Evolutionary conservation across 306 rosid species (phyloP).

Genomic region (Alnus glutinosa): DNA sequence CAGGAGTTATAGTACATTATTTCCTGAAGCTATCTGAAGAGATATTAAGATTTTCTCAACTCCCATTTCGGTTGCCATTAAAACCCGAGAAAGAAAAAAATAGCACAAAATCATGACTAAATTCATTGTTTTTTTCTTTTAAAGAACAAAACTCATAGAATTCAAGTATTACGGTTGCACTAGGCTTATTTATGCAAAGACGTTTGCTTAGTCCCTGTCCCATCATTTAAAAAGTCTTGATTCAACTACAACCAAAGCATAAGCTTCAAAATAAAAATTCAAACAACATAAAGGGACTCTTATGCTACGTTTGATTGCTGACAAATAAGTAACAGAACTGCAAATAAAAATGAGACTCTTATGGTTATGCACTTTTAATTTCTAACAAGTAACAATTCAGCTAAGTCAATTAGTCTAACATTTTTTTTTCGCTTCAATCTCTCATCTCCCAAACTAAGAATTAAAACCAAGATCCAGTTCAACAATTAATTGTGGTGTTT

Average conservation of each 20-base stretch:
- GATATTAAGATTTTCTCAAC: not conserved
- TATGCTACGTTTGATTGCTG: not conserved
- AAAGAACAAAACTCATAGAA: not conserved
- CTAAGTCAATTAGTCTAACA: not conserved
- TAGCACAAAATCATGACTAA: not conserved
- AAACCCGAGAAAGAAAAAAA: not conserved
- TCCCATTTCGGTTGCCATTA: not conserved
- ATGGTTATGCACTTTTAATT: not conserved
- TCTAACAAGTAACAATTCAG: not conserved
- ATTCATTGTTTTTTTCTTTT: not conserved
- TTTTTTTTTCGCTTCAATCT: not conserved
- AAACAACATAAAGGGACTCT: not conserved
- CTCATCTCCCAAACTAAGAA: not conserved
- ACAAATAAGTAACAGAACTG: not conserved
- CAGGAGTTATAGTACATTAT: not conserved
- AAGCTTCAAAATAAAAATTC: not conserved
- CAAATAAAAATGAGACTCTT: not conserved
- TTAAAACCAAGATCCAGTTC: not conserved
- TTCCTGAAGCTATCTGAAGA: conserved; percentile 10
- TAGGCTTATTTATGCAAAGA: not conserved
- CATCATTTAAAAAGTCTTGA: not conserved
- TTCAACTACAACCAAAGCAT: not conserved
- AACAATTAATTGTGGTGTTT: not conserved
- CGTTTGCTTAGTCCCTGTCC: not conserved
- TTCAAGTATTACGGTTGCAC: not conserved